Percentiles rank a stretch among this genome's conserved stretches.
Conservation (phyloP, 352 stramenopile species). For the Globisporangium splendens region DNA sequence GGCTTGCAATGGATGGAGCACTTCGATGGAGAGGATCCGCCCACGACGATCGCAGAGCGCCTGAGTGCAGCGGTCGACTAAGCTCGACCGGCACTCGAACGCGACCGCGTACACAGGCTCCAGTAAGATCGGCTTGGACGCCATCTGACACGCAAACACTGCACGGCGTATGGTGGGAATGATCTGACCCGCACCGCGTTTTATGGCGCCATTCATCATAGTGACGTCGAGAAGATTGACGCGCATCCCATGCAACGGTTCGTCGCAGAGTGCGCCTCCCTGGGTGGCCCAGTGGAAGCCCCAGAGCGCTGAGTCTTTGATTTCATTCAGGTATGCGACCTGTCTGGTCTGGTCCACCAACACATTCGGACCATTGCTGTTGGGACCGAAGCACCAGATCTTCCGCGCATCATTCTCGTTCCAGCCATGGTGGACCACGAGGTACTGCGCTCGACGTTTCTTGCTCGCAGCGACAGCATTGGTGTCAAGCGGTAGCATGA, state of each 20-base stretch:
- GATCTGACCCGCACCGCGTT: constrained; percentile 99
- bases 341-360: constrained; percentile 99
- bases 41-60: constrained; percentile 98
- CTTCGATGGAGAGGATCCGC: constrained; percentile 93
- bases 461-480: constrained; percentile 48
- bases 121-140: constrained; percentile 92
- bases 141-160: constrained; percentile 97
- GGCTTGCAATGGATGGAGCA: too few relatives aligned
- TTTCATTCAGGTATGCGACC: constrained; percentile 99
- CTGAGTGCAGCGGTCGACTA: constrained; percentile 98
- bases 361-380: constrained; percentile 98
- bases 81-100: constrained; percentile 98
- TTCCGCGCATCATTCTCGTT: constrained; percentile 98
- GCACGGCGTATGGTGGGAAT: constrained; percentile 98
- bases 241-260: constrained; percentile 95
- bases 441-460: constrained; percentile 96
- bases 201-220: constrained; percentile 99
- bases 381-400: constrained; percentile 99
- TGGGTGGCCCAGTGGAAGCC: constrained; percentile 99
- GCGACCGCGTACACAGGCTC: constrained; percentile 99
- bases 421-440: constrained; percentile 97
- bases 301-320: constrained; percentile 98
- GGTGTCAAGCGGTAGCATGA: constrained; percentile 16
- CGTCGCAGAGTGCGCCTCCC: constrained; percentile 97
- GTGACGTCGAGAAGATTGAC: constrained; percentile 99